Conservation (phyloP, 371 early-diverging fungal genomes). For the Coemansia sp. region DNA sequence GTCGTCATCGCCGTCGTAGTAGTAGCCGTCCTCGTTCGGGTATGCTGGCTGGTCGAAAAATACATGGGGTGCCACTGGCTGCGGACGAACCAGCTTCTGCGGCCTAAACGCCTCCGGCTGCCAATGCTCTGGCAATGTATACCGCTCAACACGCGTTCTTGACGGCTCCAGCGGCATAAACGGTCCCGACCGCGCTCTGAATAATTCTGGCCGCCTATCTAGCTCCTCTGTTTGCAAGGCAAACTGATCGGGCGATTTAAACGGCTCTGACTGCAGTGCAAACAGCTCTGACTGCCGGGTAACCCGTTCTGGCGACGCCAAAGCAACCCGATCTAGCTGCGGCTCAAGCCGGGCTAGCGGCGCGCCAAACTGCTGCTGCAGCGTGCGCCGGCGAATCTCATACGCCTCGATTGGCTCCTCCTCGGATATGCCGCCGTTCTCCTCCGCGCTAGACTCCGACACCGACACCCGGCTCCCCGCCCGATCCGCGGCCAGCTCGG, state of each 20-base stretch:
- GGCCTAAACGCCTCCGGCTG: too few species aligned
- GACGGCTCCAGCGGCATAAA: too few species aligned
- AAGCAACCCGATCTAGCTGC: too few species aligned
- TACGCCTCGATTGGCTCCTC: slow-evolving; percentile 16
- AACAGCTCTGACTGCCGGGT: background rate
- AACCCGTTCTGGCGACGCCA: too few species aligned
- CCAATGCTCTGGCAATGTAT: too few species aligned
- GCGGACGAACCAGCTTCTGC: too few species aligned
- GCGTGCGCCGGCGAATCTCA: background rate
- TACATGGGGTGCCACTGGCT: background rate
- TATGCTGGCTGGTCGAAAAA: background rate
- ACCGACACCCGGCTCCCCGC: too few species aligned
- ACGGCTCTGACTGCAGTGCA: background rate
- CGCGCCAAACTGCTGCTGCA: background rate
- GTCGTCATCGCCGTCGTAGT: background rate
- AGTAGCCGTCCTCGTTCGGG: background rate
- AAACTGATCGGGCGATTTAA: background rate
- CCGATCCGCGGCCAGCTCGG: background rate
- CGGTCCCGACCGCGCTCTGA: too few species aligned
- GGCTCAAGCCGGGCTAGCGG: too few species aligned
- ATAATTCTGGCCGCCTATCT: too few species aligned
- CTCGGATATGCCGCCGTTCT: slow-evolving; percentile 1
- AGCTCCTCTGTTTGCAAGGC: too few species aligned
- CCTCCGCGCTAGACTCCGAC: background rate
- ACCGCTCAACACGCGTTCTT: too few species aligned